These are phyloP conservation scores for Cryptosporidium muris DNA, from an alignment of 169 alveolate species.

Conservation along the genomic window DNA sequence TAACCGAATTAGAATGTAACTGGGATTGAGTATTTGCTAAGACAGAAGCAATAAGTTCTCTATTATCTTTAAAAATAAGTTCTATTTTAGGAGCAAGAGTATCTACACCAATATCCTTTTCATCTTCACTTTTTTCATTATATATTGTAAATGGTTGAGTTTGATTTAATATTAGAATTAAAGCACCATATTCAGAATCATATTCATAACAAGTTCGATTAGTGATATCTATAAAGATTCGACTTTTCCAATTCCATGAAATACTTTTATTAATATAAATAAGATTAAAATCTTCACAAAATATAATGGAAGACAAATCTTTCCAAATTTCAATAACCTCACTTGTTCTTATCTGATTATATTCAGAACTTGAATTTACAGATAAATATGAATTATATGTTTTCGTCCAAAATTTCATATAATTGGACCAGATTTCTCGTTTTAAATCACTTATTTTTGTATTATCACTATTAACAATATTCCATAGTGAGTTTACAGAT, in stretches of 20 bases:
- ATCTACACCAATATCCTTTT: background rate
- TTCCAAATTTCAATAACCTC: background rate
- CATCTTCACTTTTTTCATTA: background rate
- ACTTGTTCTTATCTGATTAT: background rate
- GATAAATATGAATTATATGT: constrained; percentile 1
- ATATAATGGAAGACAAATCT: background rate
- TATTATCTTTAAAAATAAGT: constrained; percentile 5
- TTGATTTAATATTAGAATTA: constrained; percentile 1
- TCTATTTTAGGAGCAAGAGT: background rate
- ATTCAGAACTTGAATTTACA: constrained; percentile 14
- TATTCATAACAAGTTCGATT: constrained; percentile 24
- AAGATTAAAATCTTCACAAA: background rate
- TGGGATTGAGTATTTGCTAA: constrained; percentile 36
- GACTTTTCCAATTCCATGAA: constrained; percentile 45
- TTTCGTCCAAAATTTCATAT: constrained; percentile 38
- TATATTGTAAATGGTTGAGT: background rate
- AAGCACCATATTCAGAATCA: constrained; percentile 2
- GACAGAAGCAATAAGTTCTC: constrained; percentile 33
- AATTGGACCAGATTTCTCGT: background rate
- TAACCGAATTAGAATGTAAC: background rate
- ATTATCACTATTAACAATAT: background rate
- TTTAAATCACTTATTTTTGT: background rate
- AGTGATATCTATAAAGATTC: constrained; percentile 20
- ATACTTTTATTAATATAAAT: constrained; percentile 1
- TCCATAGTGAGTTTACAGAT: constrained; percentile 6